Evolutionary conservation across 768 basidiomycete genomes (phyloP).

Genomic region (Russula olivacea): DNA sequence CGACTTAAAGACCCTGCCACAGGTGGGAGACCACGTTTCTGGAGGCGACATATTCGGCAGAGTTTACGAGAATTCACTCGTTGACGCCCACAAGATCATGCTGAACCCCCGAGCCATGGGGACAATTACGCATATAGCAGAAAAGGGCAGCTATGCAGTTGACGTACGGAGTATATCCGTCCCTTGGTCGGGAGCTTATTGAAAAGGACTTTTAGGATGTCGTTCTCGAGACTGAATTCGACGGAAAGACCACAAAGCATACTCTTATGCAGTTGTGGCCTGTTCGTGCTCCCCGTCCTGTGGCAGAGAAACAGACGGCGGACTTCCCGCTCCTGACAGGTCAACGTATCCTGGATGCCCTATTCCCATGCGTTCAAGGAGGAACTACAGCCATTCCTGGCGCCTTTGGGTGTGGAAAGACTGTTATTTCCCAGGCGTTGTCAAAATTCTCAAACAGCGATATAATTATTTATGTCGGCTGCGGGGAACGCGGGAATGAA

Average conservation of each 20-base stretch:
- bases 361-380: constrained; percentile 98
- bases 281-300: constrained; percentile 93
- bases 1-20: not conserved
- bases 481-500: constrained; percentile 98
- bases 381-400: constrained; percentile 97
- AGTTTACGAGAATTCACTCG: constrained; percentile 95
- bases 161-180: constrained; percentile 44
- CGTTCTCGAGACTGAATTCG: constrained; percentile 95
- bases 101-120: constrained; percentile 89
- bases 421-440: constrained; percentile 95
- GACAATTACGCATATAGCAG: constrained; percentile 88
- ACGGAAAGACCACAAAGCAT: constrained; percentile 89
- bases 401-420: constrained; percentile 98
- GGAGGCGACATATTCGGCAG: constrained; percentile 95
- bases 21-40: constrained; percentile 95
- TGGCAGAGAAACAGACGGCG: constrained; percentile 92
- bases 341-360: constrained; percentile 92
- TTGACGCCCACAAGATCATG: constrained; percentile 97
- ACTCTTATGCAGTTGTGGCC: constrained; percentile 99
- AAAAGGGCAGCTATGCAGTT: constrained; percentile 89
- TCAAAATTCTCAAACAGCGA: constrained; percentile 99
- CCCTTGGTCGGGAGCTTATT: constrained; percentile 5
- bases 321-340: constrained; percentile 90
- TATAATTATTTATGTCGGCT: constrained; percentile 98
- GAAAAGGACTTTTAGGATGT: constrained; percentile 56